These are phyloP conservation scores for Sporothrix globosa DNA, from an alignment of 2,329 filamentous ascomycete genomes.

Conservation along the genomic window DNA sequence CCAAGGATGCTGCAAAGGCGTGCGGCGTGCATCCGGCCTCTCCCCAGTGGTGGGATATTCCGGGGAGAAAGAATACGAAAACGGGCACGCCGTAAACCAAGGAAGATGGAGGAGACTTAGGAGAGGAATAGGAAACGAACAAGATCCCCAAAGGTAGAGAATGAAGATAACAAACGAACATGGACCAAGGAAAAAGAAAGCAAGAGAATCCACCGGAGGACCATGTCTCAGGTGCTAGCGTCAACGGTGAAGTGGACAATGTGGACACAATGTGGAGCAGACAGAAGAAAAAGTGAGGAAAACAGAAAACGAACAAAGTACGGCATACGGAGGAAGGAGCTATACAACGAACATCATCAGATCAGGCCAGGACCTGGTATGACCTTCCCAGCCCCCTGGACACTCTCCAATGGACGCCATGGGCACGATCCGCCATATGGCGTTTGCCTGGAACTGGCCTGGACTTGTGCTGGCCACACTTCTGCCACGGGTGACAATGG, in stretches of 20 bases:
- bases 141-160: neutral
- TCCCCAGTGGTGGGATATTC: slow-evolving; percentile 20
- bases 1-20: neutral
- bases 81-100: neutral
- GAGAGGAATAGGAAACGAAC: neutral
- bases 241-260: neutral
- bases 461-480: slow-evolving; percentile 3
- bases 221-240: no score
- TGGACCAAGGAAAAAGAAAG: neutral
- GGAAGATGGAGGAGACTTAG: neutral
- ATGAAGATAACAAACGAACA: neutral
- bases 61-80: neutral
- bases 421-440: neutral
- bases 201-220: neutral
- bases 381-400: slow-evolving; percentile 5
- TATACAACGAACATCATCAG: neutral
- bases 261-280: no score
- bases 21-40: neutral
- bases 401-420: neutral
- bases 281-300: neutral
- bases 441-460: slow-evolving; percentile 2
- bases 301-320: neutral
- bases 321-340: no score
- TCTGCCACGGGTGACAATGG: neutral
- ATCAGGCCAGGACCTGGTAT: neutral